A percentile compares a stretch with the other conserved stretches of the same genome.
Evolutionary conservation across 2,329 filamentous ascomycete genomes (phyloP).

Genomic region (Fusarium dlaminii): DNA sequence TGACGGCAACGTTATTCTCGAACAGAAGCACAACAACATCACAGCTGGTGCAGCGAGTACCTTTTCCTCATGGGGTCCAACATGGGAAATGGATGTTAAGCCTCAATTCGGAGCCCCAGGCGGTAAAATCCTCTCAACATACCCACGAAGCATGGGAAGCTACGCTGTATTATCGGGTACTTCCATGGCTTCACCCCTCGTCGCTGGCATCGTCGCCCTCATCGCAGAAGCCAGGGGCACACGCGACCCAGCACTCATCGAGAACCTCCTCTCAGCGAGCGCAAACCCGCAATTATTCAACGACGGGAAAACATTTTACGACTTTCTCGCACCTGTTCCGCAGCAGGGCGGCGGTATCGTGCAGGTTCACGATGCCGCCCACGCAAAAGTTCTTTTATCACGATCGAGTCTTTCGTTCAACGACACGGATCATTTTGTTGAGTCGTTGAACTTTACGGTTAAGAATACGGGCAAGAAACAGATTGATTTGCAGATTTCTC

Average conservation of each 20-base stretch:
- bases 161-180: constrained; percentile 66
- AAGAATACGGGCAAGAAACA: constrained; percentile 60
- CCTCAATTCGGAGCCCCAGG: constrained; percentile 66
- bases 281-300: constrained; percentile 61
- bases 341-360: constrained; percentile 71
- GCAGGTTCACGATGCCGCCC: constrained; percentile 67
- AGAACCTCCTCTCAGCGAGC: constrained; percentile 60
- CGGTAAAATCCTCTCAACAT: constrained; percentile 68
- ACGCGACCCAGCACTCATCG: constrained; percentile 59
- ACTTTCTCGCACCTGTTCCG: constrained; percentile 61
- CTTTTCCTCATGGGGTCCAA: constrained; percentile 69
- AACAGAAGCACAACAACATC: constrained; percentile 49
- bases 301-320: constrained; percentile 49
- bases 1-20: constrained; percentile 49
- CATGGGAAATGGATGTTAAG: constrained; percentile 66
- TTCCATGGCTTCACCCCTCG: constrained; percentile 68
- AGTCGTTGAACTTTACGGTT: constrained; percentile 62
- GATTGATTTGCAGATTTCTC: constrained; percentile 62
- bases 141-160: constrained; percentile 54
- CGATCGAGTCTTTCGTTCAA: constrained; percentile 70
- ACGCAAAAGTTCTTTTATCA: constrained; percentile 62
- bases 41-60: constrained; percentile 62
- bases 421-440: constrained; percentile 66
- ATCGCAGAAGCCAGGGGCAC: constrained; percentile 62
- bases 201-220: constrained; percentile 64